These are phyloP conservation scores for Yamadazyma endophytica DNA, from an alignment of 805 yeast species.

Conservation along the genomic window DNA sequence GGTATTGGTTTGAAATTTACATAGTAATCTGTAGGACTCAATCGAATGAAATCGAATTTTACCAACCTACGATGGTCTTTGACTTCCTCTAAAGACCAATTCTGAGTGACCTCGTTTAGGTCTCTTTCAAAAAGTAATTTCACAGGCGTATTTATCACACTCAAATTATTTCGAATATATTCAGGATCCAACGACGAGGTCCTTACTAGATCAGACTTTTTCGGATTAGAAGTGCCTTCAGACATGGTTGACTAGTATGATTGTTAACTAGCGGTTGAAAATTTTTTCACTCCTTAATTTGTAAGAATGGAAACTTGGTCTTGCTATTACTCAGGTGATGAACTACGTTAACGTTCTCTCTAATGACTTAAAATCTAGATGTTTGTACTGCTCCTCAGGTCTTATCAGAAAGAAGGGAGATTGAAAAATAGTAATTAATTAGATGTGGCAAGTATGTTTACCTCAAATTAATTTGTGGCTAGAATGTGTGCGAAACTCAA, in stretches of 20 bases:
- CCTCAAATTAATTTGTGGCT: too few species aligned
- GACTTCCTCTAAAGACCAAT: conserved; percentile 47
- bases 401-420: too few species aligned
- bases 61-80: conserved; percentile 45
- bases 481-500: too few species aligned
- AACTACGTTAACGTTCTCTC: too few species aligned
- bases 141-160: conserved; percentile 23
- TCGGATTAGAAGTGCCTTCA: not conserved
- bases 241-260: conserved; percentile 5
- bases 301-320: too few species aligned
- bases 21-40: conserved; percentile 24
- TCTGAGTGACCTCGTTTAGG: conserved; percentile 29
- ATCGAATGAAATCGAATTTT: conserved; percentile 36
- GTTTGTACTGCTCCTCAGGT: too few species aligned
- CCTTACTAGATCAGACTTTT: conserved; percentile 14
- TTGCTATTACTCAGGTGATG: conserved; percentile 63
- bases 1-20: conserved; percentile 36
- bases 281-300: too few species aligned
- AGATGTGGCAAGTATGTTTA: too few species aligned
- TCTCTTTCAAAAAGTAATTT: conserved; percentile 25
- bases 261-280: not conserved
- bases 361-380: too few species aligned
- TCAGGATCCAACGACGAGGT: conserved; percentile 21
- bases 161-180: conserved; percentile 14
- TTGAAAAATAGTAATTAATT: too few species aligned